Evolutionary conservation across 208 protist genomes (phyloP).

Genomic region (Acanthamoeba rhysodes): DNA sequence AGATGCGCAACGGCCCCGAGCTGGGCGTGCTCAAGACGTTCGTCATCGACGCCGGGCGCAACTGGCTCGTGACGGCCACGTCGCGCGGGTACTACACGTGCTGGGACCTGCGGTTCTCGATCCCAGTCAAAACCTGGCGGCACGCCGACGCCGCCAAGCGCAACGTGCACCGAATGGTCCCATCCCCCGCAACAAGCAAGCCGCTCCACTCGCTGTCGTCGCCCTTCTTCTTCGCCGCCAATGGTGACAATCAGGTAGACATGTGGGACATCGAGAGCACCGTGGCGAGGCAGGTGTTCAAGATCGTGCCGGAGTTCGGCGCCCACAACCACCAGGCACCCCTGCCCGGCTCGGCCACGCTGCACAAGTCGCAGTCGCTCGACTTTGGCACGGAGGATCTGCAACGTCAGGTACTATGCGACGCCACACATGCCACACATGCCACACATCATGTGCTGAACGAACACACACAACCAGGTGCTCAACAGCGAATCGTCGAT

Average conservation of each 20-base stretch:
- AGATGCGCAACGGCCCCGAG: constrained; percentile 69
- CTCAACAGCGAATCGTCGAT: not conserved
- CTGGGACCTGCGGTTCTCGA: constrained; percentile 83
- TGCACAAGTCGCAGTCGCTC: not conserved
- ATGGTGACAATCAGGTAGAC: constrained; percentile 38
- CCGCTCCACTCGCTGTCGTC: not conserved
- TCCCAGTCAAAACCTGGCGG: constrained; percentile 46
- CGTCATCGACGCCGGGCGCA: constrained; percentile 74
- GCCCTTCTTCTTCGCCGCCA: constrained; percentile 4
- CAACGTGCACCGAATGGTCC: not conserved
- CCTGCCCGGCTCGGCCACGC: not conserved
- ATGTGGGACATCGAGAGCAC: constrained; percentile 17
- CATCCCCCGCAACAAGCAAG: not conserved
- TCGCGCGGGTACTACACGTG: constrained; percentile 74
- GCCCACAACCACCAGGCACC: not conserved
- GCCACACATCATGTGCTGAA: no score
- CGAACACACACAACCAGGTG: not conserved
- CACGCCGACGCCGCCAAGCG: constrained; percentile 16
- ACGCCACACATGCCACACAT: no score
- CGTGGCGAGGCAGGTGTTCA: not conserved
- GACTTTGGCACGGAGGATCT: constrained; percentile 26
- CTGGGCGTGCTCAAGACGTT: constrained; percentile 77
- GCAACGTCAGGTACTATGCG: not conserved
- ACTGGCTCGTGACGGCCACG: constrained; percentile 82
- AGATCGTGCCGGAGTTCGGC: constrained; percentile 1